Evolutionary conservation across 2,329 filamentous ascomycete species (phyloP), one percentile per base, ranked within the genome.

Genomic region (Aspergillaceae sp.): DNA sequence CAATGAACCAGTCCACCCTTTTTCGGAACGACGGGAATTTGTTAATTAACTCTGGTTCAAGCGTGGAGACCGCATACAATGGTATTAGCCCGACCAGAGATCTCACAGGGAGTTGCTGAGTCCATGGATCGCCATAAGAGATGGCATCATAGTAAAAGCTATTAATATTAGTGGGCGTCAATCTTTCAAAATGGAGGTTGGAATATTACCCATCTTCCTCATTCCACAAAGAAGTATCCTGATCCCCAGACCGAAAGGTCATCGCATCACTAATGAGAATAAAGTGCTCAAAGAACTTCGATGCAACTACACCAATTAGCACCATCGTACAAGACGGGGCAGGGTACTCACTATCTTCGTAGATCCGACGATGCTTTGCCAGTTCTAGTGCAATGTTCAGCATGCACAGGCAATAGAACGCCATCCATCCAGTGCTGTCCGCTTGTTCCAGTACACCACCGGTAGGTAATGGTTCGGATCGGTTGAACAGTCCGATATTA

Each of bases 231-330:
- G 90, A 94, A 60, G 87, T 81, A 58, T 92, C 86, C 55, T 80
- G 62, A 72, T 83, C 72, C 69, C 83, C 69, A 67, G 76, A 57
- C 71, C 87, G 84, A 76, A 86, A 90, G 0, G 85, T 88, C 91
- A 97, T 96, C 48, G 91, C 92, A 70, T 97, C 92, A 61, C 88
- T 94, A 66, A 97, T 97, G 66, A 96, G 83, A 61, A 97, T 87
- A 70, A 97, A 97, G 62, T 97, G 92, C 72, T 97, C 92, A 60
- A 97, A 97, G 74, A 97, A 97, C 69, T 97, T 97, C 43, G 89
- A 94, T 1, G 91, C 90, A 72, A 97, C 86, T 66, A 35, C 4
- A 6, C 4, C 26, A 9, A 41, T 58, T 37, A 52, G 47, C 35
- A 37, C 29, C 46, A 32, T 40, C 4, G 10, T 27, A 38, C 11